These are phyloP conservation scores for Fusarium musae DNA, from an alignment of 2,329 filamentous ascomycete species.

Conservation along the genomic window DNA sequence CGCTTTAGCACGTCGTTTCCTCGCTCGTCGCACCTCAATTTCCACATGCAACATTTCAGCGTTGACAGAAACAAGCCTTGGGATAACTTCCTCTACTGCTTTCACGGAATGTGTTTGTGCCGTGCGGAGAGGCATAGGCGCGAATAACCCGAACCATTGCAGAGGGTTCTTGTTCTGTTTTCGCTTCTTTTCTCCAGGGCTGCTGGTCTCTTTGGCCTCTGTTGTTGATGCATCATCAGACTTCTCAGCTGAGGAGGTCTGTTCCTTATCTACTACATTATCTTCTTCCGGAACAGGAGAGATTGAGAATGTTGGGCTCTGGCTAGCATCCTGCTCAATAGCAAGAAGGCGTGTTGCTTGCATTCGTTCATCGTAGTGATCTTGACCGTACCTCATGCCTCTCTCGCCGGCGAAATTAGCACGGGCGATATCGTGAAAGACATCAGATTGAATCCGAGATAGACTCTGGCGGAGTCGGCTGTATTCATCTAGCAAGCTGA, in stretches of 20 bases:
- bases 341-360: conserved; percentile 64
- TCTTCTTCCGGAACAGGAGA: conserved; percentile 3
- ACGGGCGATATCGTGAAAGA: conserved; percentile 73
- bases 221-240: conserved; percentile 8
- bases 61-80: conserved; percentile 66
- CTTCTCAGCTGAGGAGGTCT: not conserved
- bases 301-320: conserved; percentile 37
- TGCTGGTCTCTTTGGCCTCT: conserved; percentile 15
- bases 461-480: conserved; percentile 67
- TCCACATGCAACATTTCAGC: conserved; percentile 73
- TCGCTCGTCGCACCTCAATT: conserved; percentile 72
- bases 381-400: conserved; percentile 72
- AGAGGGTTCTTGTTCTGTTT: conserved; percentile 57
- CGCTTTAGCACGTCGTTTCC: conserved; percentile 64
- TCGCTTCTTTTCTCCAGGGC: conserved; percentile 24
- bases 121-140: conserved; percentile 62
- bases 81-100: conserved; percentile 67
- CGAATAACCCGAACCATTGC: conserved; percentile 66
- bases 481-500: conserved; percentile 75
- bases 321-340: conserved; percentile 25
- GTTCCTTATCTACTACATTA: conserved; percentile 4
- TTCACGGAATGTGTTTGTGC: conserved; percentile 69
- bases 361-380: conserved; percentile 80
- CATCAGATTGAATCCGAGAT: conserved; percentile 61
- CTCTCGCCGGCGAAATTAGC: conserved; percentile 78